Conservation (phyloP, 2,329 filamentous ascomycete species). For the Davidsoniella eucalypti region DNA sequence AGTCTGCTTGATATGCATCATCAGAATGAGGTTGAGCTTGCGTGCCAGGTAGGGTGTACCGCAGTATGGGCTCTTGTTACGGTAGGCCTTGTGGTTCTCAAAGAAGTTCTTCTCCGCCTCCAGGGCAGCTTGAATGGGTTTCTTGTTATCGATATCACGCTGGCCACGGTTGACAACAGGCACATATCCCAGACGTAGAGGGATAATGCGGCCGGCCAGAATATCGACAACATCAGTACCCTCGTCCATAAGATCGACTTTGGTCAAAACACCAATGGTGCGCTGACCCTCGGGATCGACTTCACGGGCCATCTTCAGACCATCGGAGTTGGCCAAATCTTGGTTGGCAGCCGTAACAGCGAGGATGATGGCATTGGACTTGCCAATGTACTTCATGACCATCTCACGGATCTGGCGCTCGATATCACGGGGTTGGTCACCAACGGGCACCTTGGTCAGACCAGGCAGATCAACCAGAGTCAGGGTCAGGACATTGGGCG, state of each 20-base stretch:
- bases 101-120: constrained; percentile 96
- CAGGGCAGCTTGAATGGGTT: constrained; percentile 75
- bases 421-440: constrained; percentile 91
- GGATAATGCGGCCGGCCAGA: constrained; percentile 91
- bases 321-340: constrained; percentile 96
- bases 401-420: constrained; percentile 94
- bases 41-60: constrained; percentile 92
- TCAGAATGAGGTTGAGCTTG: constrained; percentile 94
- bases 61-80: constrained; percentile 97
- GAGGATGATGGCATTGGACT: constrained; percentile 94
- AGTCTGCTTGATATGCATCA: constrained; percentile 99
- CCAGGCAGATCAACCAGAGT: constrained; percentile 94
- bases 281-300: constrained; percentile 95
- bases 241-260: constrained; percentile 98
- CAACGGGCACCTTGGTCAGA: constrained; percentile 89
- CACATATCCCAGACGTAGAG: constrained; percentile 83
- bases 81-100: constrained; percentile 94
- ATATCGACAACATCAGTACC: constrained; percentile 98
- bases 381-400: constrained; percentile 97
- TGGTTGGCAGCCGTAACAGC: constrained; percentile 94
- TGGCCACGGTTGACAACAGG: constrained; percentile 97
- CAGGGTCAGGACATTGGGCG: constrained; percentile 89
- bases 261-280: constrained; percentile 95
- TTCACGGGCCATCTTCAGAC: constrained; percentile 86
- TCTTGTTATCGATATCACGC: constrained; percentile 96